phyloP scores from a whole-genome alignment of 2,329 filamentous ascomycete genomes.

The Microdochium paspali region DNA sequence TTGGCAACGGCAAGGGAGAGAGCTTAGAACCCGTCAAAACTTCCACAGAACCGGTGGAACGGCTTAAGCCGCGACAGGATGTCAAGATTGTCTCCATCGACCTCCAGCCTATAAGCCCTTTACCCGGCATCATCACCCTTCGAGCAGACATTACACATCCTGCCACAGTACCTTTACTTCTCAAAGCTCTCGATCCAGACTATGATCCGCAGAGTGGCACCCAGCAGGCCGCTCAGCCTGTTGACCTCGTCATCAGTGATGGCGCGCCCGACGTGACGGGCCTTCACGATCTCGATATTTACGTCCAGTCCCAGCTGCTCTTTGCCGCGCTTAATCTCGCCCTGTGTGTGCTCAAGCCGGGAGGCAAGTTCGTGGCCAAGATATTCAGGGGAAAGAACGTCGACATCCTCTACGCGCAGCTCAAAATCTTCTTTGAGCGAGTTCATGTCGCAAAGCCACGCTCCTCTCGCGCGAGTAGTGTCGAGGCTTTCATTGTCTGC shows the following conservation, averaged over 20 bases:
- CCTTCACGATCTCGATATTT: slow-evolving; percentile 94
- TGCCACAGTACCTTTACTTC: slow-evolving; percentile 81
- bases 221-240: slow-evolving; percentile 59
- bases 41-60: slow-evolving; percentile 5
- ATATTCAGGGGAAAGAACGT: slow-evolving; percentile 94
- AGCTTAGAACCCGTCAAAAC: slow-evolving; percentile 9
- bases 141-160: slow-evolving; percentile 97
- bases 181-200: slow-evolving; percentile 73
- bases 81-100: slow-evolving; percentile 96
- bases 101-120: slow-evolving; percentile 86
- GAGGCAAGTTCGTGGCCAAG: slow-evolving; percentile 95
- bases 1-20: slow-evolving; percentile 21
- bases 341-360: slow-evolving; percentile 82
- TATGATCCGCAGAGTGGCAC: slow-evolving; percentile 38
- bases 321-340: slow-evolving; percentile 91
- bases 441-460: slow-evolving; percentile 91
- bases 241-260: slow-evolving; percentile 91
- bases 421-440: slow-evolving; percentile 80
- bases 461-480: slow-evolving; percentile 88
- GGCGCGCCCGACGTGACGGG: slow-evolving; percentile 95
- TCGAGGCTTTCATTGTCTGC: slow-evolving; percentile 95
- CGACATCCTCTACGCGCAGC: slow-evolving; percentile 88
- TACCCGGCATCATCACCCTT: slow-evolving; percentile 85
- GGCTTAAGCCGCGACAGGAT: slow-evolving; percentile 44
- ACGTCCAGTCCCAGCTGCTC: slow-evolving; percentile 90